These are phyloP conservation scores for Remersonia thermophila DNA, from an alignment of 2,329 filamentous ascomycete species.

Conservation along the genomic window DNA sequence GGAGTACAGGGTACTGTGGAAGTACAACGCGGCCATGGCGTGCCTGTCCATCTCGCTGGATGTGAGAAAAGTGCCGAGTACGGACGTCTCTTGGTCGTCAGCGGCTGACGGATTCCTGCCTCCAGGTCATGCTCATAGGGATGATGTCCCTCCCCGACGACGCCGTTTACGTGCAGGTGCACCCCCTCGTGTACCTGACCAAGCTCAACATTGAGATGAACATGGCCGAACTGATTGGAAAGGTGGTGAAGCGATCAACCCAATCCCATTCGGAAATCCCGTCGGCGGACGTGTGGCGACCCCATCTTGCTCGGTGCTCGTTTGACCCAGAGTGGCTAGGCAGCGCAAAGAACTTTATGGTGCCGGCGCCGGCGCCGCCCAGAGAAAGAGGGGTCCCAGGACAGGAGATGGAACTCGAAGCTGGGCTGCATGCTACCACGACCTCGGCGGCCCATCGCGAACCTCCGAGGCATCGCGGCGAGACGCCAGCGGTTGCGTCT, in stretches of 20 bases:
- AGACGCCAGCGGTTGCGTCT: no score
- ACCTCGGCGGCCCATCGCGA: no score
- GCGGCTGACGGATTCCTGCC: not conserved
- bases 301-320: not conserved
- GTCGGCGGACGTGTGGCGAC: not conserved
- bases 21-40: slow-evolving; percentile 34
- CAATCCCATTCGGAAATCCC: not conserved
- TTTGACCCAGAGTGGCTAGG: slow-evolving; percentile 7
- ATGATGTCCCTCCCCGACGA: slow-evolving; percentile 34
- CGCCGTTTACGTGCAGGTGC: slow-evolving; percentile 38
- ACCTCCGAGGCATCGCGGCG: no score
- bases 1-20: slow-evolving; percentile 33
- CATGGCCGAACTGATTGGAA: slow-evolving; percentile 37
- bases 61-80: slow-evolving; percentile 9
- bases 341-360: slow-evolving; percentile 3
- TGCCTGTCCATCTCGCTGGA: slow-evolving; percentile 33
- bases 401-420: no score
- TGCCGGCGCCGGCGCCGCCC: not conserved
- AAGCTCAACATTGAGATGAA: slow-evolving; percentile 41
- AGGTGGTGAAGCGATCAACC: slow-evolving; percentile 19
- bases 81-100: no score
- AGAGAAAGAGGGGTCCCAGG: no score
- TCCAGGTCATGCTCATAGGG: slow-evolving; percentile 25
- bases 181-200: slow-evolving; percentile 33
- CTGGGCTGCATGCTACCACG: no score